Evolutionary conservation across 2,329 filamentous ascomycete species (phyloP), one percentile per base, ranked within the genome.

Genomic region (Cadophora sp.): DNA sequence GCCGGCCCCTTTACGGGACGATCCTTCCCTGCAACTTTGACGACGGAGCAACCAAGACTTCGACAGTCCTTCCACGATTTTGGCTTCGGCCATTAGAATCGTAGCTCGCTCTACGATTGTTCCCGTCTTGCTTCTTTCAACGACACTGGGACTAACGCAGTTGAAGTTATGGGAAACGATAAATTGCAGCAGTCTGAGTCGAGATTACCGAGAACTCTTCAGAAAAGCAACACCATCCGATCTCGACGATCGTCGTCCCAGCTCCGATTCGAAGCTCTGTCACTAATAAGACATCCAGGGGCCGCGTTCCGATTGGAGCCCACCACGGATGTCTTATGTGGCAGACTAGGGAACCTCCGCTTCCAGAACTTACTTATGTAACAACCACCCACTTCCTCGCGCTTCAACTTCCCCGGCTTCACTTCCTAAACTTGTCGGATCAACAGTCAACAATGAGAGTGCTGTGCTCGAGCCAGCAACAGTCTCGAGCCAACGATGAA

Each of bases 361-460:
- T 48, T 48, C 7, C 43, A 8, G 43, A 48, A 48, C 19, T 48
- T 48, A 48, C 19, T 48, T 22, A 22, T 48, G 3, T 43, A 9
- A 5, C 5, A 34, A 43, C 40, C 2, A 37, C 19, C 12, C 40
- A 4, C 40, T 19, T 43, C 40, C 40, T 43, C 40, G 2, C 16
- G 40, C 16, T 43, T 43, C 19, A 3, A 22, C 22, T 48, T 48
- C 43, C 43, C 43, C 43, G 12, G 43, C 11, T 48, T 48, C 11
- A n/a, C 19, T 48, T 48, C 43, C 16, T 19, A 43, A 19, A 43
- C 16, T 43, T 29, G 8, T 29, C 24, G 14, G 24, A 53, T 53
- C 50, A 53, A 16, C 51, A 55, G 29, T 53, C 50, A 53, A 16
- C 51, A 55, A 31, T 31, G 14, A 55, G 14, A 55, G 51, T n/a